Base-by-base conservation (phyloP, 2,329 filamentous ascomycete species). In the Cyphellophora europaea region DNA sequence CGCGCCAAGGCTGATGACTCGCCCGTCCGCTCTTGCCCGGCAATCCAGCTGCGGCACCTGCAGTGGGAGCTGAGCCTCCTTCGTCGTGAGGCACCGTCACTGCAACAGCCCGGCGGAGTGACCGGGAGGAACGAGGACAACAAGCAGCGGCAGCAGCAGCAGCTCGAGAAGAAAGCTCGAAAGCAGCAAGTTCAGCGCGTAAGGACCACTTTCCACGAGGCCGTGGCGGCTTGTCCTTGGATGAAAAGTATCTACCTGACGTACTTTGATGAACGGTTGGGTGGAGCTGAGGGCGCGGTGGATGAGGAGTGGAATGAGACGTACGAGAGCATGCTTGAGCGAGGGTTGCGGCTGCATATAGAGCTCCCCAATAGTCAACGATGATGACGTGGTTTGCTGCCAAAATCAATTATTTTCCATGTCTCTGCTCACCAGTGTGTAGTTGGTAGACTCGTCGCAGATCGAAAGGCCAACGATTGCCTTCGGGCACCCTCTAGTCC, bases 181-280 rank as follows among this genome's bases (percentile, higher is more conserved):
- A 25, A 25, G 8, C 21, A n/a, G n/a, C 21, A 25, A 25, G 21
- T 25, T n/a, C 21, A 43, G 3, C 56, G 59, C 32, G 65, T 67
- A 3, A 74, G 67, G 42, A 58, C 66, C 1, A 61, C 74, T 0
- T 74, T 74, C 47, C 70, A 73, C 38, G 59, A 69, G 19, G 74
- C 71, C 0, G 48, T 82, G 42, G 60, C 66, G 28, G 58, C 63
- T 11, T 65, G 77, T 48, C 79, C 79, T 0, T 82, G 77, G 76
- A 69, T 65, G 2, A 81, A 82, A 52, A 63, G 68, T 23, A 65
- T 76, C 31, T 57, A 74, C 28, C 63, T 81, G 56, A 40, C 71
- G 16, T 77, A 71, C 0, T 75, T 81, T 38, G 60, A 61, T 29
- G 55, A 63, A 25, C 48, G 62, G 25, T 45, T 18, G 41, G 8